phyloP scores from a whole-genome alignment of 805 yeast species.

The Pichia thaimueangensis region DNA sequence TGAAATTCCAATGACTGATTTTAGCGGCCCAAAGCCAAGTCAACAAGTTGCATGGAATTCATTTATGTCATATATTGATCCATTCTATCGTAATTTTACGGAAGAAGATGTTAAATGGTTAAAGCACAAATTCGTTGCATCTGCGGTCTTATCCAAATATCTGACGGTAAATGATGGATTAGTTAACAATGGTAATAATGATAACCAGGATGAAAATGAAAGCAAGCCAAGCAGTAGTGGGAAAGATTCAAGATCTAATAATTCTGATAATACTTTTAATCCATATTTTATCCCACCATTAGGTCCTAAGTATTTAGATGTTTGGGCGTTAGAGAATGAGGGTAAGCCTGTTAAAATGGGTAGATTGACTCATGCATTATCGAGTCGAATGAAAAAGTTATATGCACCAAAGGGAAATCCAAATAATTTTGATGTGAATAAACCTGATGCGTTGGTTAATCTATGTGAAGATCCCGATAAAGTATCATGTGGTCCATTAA shows the following conservation, averaged over 20 bases:
- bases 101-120: slow-evolving; percentile 81
- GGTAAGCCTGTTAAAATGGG: slow-evolving; percentile 19
- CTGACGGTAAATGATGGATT: slow-evolving; percentile 3
- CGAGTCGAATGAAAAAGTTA: slow-evolving; percentile 17
- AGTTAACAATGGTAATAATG: neutral
- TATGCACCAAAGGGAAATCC: slow-evolving; percentile 53
- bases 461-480: slow-evolving; percentile 55
- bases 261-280: slow-evolving; percentile 18
- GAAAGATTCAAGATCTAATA: neutral
- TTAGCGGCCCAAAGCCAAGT: slow-evolving; percentile 73
- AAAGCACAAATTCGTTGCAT: slow-evolving; percentile 37
- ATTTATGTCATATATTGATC: slow-evolving; percentile 78
- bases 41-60: slow-evolving; percentile 92
- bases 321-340: slow-evolving; percentile 81
- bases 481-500: slow-evolving; percentile 85
- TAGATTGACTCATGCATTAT: slow-evolving; percentile 21
- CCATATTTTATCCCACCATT: slow-evolving; percentile 81
- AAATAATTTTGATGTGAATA: slow-evolving; percentile 35
- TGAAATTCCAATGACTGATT: slow-evolving; percentile 77
- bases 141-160: slow-evolving; percentile 1
- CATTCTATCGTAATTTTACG: slow-evolving; percentile 66
- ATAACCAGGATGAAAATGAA: neutral
- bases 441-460: neutral
- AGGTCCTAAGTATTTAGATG: slow-evolving; percentile 75
- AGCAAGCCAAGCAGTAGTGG: neutral